These are phyloP conservation scores for Rosa persica DNA, from an alignment of 306 rosid species.

Conservation along the genomic window DNA sequence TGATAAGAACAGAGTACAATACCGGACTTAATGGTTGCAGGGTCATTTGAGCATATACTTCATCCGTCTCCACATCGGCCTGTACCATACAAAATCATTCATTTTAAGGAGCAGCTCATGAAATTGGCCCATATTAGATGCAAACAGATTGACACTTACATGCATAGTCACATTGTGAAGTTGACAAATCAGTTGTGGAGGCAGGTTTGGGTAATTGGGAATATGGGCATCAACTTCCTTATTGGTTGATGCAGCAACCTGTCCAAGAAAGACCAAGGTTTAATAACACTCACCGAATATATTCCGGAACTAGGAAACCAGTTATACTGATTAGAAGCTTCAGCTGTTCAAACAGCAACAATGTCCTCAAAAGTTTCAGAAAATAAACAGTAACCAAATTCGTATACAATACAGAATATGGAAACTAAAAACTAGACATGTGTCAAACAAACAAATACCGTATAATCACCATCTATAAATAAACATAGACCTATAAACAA, in stretches of 20 bases:
- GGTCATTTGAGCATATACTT: conserved; percentile 80
- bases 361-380: background rate
- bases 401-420: background rate
- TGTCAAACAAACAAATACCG: background rate
- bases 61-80: conserved; percentile 80
- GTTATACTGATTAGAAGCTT: background rate
- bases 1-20: conserved; percentile 17
- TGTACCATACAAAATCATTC: conserved; percentile 33
- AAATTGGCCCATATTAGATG: conserved; percentile 14
- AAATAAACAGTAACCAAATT: background rate
- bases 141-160: conserved; percentile 39
- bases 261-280: conserved; percentile 20
- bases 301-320: background rate
- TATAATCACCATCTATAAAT: background rate
- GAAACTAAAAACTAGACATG: background rate
- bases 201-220: conserved; percentile 70
- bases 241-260: conserved; percentile 76
- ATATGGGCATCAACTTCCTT: conserved; percentile 71
- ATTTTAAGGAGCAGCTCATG: conserved; percentile 17
- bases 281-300: conserved; percentile 5
- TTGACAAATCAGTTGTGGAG: conserved; percentile 66
- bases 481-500: background rate
- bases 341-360: conserved; percentile 12
- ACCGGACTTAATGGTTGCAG: conserved; percentile 73
- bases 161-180: conserved; percentile 81